These are phyloP conservation scores for Ustulina deusta DNA, from an alignment of 2,329 filamentous ascomycete genomes.

Conservation along the genomic window DNA sequence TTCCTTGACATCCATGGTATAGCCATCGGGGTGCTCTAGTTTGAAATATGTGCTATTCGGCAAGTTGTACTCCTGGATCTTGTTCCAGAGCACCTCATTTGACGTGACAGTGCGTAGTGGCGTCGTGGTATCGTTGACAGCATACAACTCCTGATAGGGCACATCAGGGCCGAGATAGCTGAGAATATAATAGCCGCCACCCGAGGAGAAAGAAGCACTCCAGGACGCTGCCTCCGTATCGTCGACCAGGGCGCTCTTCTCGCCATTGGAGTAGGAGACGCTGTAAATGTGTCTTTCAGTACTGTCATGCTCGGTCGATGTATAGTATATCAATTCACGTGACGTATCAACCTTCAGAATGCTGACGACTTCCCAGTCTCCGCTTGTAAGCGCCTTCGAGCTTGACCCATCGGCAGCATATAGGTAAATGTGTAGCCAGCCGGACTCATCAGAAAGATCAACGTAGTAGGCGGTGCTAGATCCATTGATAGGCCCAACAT, in stretches of 20 bases:
- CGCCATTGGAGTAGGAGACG: constrained; percentile 67
- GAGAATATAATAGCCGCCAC: constrained; percentile 73
- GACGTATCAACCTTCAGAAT: constrained; percentile 70
- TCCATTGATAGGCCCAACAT: constrained; percentile 61
- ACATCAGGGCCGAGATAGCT: constrained; percentile 74
- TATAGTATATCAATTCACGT: constrained; percentile 71
- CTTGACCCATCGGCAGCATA: constrained; percentile 68
- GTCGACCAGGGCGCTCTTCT: constrained; percentile 71
- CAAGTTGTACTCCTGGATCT: constrained; percentile 70
- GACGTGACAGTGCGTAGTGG: constrained; percentile 70
- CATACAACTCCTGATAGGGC: constrained; percentile 76
- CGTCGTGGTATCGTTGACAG: constrained; percentile 62
- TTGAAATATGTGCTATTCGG: constrained; percentile 74
- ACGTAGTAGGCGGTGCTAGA: constrained; percentile 66
- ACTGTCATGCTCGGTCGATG: constrained; percentile 73
- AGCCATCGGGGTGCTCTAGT: constrained; percentile 70
- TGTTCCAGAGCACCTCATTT: constrained; percentile 68
- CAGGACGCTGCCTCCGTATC: constrained; percentile 69
- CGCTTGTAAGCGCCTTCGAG: constrained; percentile 69
- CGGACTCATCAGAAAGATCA: constrained; percentile 74
- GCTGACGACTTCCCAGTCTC: constrained; percentile 73
- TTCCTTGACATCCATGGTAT: constrained; percentile 73
- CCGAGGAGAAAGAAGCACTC: constrained; percentile 73
- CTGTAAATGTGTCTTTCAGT: constrained; percentile 77
- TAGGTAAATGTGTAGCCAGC: constrained; percentile 75